phyloP scores from a whole-genome alignment of 1,284 basidiomycete genomes.

The Cryptococcus sp. region DNA sequence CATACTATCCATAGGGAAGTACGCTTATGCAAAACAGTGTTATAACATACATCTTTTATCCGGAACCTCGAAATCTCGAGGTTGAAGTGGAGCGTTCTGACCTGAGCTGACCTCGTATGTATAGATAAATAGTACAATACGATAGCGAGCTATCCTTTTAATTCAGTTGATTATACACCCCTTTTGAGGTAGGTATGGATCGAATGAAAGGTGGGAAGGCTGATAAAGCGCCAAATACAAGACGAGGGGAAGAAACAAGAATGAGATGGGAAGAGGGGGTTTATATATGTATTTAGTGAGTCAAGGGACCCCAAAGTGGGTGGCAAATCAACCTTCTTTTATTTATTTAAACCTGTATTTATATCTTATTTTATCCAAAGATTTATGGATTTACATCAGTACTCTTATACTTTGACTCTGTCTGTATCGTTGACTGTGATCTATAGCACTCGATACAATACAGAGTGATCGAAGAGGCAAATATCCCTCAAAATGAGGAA shows the following conservation, averaged over 20 bases:
- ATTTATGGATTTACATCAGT: not conserved
- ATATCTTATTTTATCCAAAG: not conserved
- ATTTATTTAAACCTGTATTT: not conserved
- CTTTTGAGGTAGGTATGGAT: too few species aligned
- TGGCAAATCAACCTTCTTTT: not conserved
- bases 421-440: too few species aligned
- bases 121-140: too few species aligned
- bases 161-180: too few species aligned
- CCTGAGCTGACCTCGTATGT: too few species aligned
- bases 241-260: not conserved
- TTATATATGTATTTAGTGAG: not conserved
- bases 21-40: constrained; percentile 1
- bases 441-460: too few species aligned
- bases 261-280: not conserved
- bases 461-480: not conserved
- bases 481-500: constrained; percentile 44
- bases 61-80: too few species aligned
- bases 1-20: constrained; percentile 4
- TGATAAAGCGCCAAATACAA: not conserved
- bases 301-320: not conserved
- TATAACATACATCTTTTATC: constrained; percentile 1
- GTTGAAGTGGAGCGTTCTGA: too few species aligned
- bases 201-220: too few species aligned
- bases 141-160: too few species aligned
- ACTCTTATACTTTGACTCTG: too few species aligned